Conservation (phyloP, 2,329 filamentous ascomycete genomes). For the Scedosporium apiospermum region DNA sequence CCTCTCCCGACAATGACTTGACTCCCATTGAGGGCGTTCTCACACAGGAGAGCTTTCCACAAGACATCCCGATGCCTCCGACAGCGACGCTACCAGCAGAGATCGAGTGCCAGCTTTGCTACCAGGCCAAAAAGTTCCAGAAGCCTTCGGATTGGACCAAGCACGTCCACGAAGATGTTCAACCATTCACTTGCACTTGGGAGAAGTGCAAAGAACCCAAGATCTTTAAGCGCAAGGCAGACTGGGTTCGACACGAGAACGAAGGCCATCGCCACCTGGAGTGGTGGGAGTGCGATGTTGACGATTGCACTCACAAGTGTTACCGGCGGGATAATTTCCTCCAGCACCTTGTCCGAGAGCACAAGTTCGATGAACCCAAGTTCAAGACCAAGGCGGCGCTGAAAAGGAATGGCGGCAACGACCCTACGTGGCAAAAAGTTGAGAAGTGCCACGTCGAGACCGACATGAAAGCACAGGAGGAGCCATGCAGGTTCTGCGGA, state of each 20-base stretch:
- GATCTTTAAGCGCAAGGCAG: slow-evolving; percentile 89
- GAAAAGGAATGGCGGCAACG: slow-evolving; percentile 46
- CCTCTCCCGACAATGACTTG: slow-evolving; percentile 50
- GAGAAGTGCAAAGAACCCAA: slow-evolving; percentile 73
- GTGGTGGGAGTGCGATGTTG: slow-evolving; percentile 79
- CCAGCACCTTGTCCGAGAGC: slow-evolving; percentile 84
- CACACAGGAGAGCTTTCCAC: slow-evolving; percentile 64
- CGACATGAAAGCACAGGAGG: slow-evolving; percentile 53
- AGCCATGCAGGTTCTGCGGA: slow-evolving; percentile 81
- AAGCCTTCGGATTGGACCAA: slow-evolving; percentile 97
- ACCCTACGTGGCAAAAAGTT: slow-evolving; percentile 67
- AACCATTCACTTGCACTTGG: slow-evolving; percentile 90
- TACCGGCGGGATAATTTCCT: slow-evolving; percentile 88
- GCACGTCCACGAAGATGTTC: slow-evolving; percentile 87
- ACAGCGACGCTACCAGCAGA: slow-evolving; percentile 69
- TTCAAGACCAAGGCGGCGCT: slow-evolving; percentile 63
- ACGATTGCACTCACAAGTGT: slow-evolving; percentile 73
- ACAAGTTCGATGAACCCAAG: slow-evolving; percentile 77
- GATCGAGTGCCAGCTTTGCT: slow-evolving; percentile 86
- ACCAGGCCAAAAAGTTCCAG: slow-evolving; percentile 71
- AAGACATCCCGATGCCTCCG: slow-evolving; percentile 73
- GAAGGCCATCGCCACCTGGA: slow-evolving; percentile 84
- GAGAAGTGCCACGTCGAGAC: slow-evolving; percentile 70
- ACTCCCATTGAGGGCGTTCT: slow-evolving; percentile 61
- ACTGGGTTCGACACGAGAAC: slow-evolving; percentile 92